Base-by-base conservation (phyloP, 176 grass and related monocot genomes). In the Rhynchospora breviuscula region DNA sequence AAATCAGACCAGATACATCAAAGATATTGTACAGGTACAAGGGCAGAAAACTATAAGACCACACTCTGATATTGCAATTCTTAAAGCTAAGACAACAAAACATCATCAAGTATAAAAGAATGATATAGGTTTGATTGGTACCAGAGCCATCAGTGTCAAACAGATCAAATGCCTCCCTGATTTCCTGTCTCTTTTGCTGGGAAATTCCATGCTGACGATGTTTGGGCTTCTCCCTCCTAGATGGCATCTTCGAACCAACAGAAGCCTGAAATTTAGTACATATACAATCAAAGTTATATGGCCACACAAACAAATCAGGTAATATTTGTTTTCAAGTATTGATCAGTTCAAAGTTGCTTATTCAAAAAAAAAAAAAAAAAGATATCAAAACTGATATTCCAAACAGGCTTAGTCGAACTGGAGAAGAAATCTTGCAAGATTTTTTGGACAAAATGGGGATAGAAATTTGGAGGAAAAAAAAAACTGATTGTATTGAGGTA, bases 121-220 rank as follows among this genome's bases (percentile, higher is more conserved):
- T 47, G 6, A 23, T 54, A 78, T 19, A 81, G 17, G 3, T 47
- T 29, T 61, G 54, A 10, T 43, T 63, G 23, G 33, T 89, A 99
- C 96, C 96, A 47, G 96, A 99, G 75, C 83, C 79, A 73, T 99
- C 93, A 0, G 93, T 99, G 76, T 99, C 96, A 57, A 95, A 99
- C 49, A 95, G 89, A 79, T 95, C 91, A 81, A 99, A 99, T 0
- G 93, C 91, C 79, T 95, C 93, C 75, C 89, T 95, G 19, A 99
- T 99, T 87, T 95, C 96, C 73, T 95, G 89, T 84, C 63, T 95
- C 85, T 82, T 95, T 85, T 90, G 93, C 59, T 87, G 19, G 19
- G 85, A 78, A 59, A 99, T 81, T 22, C 89, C 90, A 90, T 90
- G 94, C 14, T 83, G 68, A 18, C 85, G 89, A 85, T 83, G 43